Percentiles rank a stretch among this genome's conserved stretches.
phyloP scores from a whole-genome alignment of 1,284 basidiomycete genomes.

The Pholiota adiposa region DNA sequence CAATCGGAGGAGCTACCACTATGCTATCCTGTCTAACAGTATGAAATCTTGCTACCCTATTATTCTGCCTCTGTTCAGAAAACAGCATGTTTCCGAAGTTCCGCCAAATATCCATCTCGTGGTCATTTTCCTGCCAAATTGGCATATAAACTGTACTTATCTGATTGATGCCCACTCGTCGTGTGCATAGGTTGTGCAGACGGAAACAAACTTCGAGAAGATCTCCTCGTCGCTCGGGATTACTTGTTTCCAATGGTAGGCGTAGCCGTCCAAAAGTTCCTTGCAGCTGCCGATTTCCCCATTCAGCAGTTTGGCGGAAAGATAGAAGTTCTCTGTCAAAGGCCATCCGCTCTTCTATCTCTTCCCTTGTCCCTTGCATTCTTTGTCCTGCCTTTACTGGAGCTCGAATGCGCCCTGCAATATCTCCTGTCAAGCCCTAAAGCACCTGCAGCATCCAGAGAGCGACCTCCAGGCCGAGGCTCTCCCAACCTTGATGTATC shows the following conservation, averaged over 20 bases:
- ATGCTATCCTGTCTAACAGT: no score
- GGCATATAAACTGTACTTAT: constrained; percentile 42
- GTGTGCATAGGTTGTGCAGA: constrained; percentile 33
- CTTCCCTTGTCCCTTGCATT: constrained; percentile 28
- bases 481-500: neutral
- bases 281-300: no score
- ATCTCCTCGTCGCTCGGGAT: no score
- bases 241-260: no score
- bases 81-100: constrained; percentile 39
- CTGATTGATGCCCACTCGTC: constrained; percentile 42
- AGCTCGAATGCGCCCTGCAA: constrained; percentile 38
- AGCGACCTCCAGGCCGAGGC: neutral
- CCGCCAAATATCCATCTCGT: constrained; percentile 34
- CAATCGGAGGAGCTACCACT: no score
- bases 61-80: constrained; percentile 29
- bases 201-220: constrained; percentile 12
- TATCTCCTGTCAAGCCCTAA: constrained; percentile 33
- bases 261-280: no score
- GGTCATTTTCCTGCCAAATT: constrained; percentile 32
- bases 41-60: constrained; percentile 37
- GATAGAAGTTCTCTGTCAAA: neutral
- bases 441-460: constrained; percentile 37
- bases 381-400: constrained; percentile 41
- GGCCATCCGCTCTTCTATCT: constrained; percentile 22
- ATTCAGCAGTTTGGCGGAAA: no score